Evolutionary conservation across 2,329 filamentous ascomycete genomes (phyloP).

Genomic region (Microascus cirrosus): DNA sequence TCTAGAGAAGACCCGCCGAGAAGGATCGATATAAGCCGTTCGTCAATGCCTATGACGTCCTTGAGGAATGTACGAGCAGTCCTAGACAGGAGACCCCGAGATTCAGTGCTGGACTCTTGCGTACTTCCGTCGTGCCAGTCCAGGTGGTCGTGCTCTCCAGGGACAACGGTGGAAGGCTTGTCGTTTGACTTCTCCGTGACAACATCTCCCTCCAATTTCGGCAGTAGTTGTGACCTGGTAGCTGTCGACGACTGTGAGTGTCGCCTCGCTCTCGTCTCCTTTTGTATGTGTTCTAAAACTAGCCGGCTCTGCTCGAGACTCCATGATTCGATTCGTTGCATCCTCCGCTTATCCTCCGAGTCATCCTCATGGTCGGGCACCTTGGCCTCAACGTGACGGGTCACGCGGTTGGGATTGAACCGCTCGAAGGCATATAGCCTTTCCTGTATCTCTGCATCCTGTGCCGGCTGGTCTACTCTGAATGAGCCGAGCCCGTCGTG

Average conservation of each 20-base stretch:
- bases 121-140: slow-evolving; percentile 44
- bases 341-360: slow-evolving; percentile 48
- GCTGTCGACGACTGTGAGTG: slow-evolving; percentile 42
- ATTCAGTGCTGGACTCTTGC: slow-evolving; percentile 31
- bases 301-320: slow-evolving; percentile 80
- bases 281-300: slow-evolving; percentile 79
- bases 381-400: slow-evolving; percentile 39
- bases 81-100: slow-evolving; percentile 65
- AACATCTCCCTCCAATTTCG: neutral
- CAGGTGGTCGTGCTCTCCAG: slow-evolving; percentile 14
- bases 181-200: slow-evolving; percentile 19
- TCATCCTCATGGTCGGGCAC: slow-evolving; percentile 41
- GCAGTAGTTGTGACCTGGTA: slow-evolving; percentile 6
- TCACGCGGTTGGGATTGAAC: slow-evolving; percentile 62
- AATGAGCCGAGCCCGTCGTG: slow-evolving; percentile 92
- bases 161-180: neutral
- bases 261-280: slow-evolving; percentile 62
- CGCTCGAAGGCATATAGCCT: slow-evolving; percentile 83
- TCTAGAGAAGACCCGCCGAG: slow-evolving; percentile 46
- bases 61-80: slow-evolving; percentile 79
- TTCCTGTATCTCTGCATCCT: slow-evolving; percentile 56
- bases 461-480: slow-evolving; percentile 44
- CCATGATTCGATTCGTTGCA: slow-evolving; percentile 83
- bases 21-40: slow-evolving; percentile 71
- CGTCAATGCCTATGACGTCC: slow-evolving; percentile 85